Percentiles rank a stretch among this genome's conserved stretches.
phyloP scores from a whole-genome alignment of 345 rosid species.

The Passiflora organensis region DNA sequence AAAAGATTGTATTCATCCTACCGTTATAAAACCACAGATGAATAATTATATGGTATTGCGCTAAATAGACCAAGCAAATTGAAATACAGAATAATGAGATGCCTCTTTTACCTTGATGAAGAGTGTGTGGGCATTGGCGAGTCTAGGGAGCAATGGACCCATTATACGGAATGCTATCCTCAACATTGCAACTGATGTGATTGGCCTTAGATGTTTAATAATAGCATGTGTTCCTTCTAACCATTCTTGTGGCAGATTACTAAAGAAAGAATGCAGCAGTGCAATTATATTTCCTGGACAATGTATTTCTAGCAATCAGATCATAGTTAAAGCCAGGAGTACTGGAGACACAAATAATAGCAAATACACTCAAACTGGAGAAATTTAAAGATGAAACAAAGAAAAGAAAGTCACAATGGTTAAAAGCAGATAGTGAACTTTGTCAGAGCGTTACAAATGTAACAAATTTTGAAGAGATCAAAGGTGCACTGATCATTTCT shows the following conservation, averaged over 20 bases:
- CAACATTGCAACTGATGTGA: constrained; percentile 90
- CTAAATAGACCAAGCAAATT: background rate
- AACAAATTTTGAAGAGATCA: too few species aligned
- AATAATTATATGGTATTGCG: background rate
- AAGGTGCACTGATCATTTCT: too few species aligned
- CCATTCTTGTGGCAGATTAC: constrained; percentile 99
- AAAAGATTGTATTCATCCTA: too few species aligned
- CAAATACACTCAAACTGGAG: background rate
- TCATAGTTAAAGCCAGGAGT: constrained; percentile 14
- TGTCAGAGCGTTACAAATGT: too few species aligned
- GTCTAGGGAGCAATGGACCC: constrained; percentile 96
- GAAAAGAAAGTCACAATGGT: too few species aligned
- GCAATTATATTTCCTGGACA: constrained; percentile 84
- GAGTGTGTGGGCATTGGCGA: constrained; percentile 78
- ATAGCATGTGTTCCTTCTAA: constrained; percentile 81
- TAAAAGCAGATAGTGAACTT: too few species aligned
- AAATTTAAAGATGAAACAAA: background rate
- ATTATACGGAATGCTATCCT: constrained; percentile 91
- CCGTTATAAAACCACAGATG: too few species aligned
- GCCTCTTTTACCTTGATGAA: constrained; percentile 69
- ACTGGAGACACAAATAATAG: background rate
- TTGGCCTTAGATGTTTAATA: constrained; percentile 75
- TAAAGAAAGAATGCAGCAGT: constrained; percentile 88
- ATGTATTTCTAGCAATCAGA: background rate
- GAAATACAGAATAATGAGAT: background rate